Conservation (phyloP, 2,329 filamentous ascomycete genomes). For the Colletotrichum echinochloae region DNA sequence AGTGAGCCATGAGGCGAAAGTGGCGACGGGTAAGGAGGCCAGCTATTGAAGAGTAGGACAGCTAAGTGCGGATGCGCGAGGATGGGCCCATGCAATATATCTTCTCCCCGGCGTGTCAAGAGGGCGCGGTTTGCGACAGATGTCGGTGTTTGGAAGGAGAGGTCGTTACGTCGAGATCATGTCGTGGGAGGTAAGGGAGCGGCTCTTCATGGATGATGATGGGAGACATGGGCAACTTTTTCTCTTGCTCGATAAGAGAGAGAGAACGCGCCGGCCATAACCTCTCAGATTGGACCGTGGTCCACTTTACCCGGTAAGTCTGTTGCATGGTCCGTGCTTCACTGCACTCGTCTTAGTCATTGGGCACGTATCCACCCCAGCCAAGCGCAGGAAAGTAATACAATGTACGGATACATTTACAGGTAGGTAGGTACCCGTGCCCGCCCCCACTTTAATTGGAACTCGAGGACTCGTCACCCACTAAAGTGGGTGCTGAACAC, state of each 20-base stretch:
- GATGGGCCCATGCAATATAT: background rate
- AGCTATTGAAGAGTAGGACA: background rate
- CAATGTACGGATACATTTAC: no score
- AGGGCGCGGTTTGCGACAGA: background rate
- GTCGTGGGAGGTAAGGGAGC: slow-evolving; percentile 7
- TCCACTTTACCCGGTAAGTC: slow-evolving; percentile 20
- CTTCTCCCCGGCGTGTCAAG: background rate
- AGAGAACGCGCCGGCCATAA: slow-evolving; percentile 22
- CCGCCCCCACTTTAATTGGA: no score
- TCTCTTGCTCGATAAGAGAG: slow-evolving; percentile 26
- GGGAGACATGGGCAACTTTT: slow-evolving; percentile 36
- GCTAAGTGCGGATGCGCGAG: background rate
- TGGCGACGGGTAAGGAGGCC: background rate
- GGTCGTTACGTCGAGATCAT: slow-evolving; percentile 22
- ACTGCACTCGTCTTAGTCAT: background rate
- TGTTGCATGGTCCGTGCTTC: background rate
- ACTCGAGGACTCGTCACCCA: no score
- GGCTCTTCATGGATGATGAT: slow-evolving; percentile 28
- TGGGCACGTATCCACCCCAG: background rate
- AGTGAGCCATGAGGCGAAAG: slow-evolving; percentile 48
- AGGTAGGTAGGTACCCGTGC: no score
- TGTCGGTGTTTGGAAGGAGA: background rate
- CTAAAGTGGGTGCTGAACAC: no score
- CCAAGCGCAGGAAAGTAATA: no score
- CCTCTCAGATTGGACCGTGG: slow-evolving; percentile 25